Evolutionary conservation across 2,329 filamentous ascomycete genomes (phyloP).

Genomic region (Microcyclosporella mali): DNA sequence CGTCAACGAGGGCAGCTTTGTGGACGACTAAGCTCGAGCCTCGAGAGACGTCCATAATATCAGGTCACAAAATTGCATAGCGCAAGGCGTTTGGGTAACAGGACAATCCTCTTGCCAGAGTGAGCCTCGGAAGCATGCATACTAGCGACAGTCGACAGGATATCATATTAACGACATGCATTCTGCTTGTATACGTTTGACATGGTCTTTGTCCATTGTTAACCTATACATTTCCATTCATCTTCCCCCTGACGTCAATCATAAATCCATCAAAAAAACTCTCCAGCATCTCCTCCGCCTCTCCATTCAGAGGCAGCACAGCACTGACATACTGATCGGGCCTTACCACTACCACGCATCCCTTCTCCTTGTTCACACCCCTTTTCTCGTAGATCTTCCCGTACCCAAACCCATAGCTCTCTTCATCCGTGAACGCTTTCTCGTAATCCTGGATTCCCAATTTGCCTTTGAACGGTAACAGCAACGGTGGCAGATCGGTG

Average conservation of each 20-base stretch:
- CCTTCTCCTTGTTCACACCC: constrained; percentile 50
- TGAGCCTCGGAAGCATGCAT: too few species aligned
- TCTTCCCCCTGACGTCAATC: constrained; percentile 5
- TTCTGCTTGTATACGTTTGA: too few species aligned
- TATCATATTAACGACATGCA: too few species aligned
- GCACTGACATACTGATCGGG: constrained; percentile 61
- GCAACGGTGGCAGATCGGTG: constrained; percentile 38
- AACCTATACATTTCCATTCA: neutral
- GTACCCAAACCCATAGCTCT: constrained; percentile 34
- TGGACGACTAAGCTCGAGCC: too few species aligned
- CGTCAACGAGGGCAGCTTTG: constrained; percentile 23
- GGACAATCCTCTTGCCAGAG: too few species aligned
- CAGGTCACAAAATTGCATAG: too few species aligned
- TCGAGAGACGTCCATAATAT: too few species aligned
- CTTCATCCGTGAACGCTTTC: constrained; percentile 43
- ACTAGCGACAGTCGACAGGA: too few species aligned
- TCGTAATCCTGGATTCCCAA: constrained; percentile 33
- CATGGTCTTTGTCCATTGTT: too few species aligned
- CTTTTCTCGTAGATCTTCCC: constrained; percentile 49
- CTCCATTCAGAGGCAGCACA: constrained; percentile 25
- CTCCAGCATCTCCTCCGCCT: constrained; percentile 16
- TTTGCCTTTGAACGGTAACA: constrained; percentile 39
- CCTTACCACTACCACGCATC: constrained; percentile 55
- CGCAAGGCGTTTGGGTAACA: too few species aligned
- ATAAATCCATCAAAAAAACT: constrained; percentile 29